phyloP scores from a whole-genome alignment of 352 stramenopile species.

The Globisporangium camurandrum region DNA sequence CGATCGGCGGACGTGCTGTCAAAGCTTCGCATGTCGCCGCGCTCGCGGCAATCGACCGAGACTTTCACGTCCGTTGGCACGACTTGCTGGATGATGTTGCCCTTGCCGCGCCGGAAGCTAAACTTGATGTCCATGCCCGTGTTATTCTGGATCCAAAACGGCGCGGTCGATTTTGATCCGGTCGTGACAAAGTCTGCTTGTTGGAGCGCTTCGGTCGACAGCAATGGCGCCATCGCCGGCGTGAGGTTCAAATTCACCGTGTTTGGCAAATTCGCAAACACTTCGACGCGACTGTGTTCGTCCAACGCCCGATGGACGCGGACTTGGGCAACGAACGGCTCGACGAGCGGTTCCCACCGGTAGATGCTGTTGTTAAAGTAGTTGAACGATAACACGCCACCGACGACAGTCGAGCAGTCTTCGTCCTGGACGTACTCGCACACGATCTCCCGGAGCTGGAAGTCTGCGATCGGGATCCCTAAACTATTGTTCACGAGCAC shows the following conservation, averaged over 20 bases:
- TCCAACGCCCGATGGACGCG: constrained; percentile 61
- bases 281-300: constrained; percentile 63
- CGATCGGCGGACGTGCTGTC: constrained; percentile 73
- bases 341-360: constrained; percentile 79
- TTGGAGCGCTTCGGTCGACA: constrained; percentile 72
- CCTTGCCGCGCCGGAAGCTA: constrained; percentile 75
- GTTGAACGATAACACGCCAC: constrained; percentile 73
- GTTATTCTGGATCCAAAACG: constrained; percentile 88
- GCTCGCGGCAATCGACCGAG: constrained; percentile 77
- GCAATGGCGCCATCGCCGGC: constrained; percentile 75
- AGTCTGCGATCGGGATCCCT: constrained; percentile 80
- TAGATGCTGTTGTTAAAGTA: constrained; percentile 92
- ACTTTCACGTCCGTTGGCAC: constrained; percentile 61
- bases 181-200: constrained; percentile 84
- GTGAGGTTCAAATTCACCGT: constrained; percentile 87
- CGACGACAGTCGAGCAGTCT: constrained; percentile 72
- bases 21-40: constrained; percentile 84
- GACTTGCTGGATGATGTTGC: constrained; percentile 72
- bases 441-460: constrained; percentile 82
- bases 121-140: constrained; percentile 80
- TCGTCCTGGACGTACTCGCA: constrained; percentile 85
- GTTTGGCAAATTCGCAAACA: constrained; percentile 78
- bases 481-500: constrained; percentile 87
- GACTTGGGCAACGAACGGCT: constrained; percentile 78
- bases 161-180: constrained; percentile 76